Evolutionary conservation across 352 stramenopile species (phyloP).

Genomic region (Globisporangium paroecandrum): DNA sequence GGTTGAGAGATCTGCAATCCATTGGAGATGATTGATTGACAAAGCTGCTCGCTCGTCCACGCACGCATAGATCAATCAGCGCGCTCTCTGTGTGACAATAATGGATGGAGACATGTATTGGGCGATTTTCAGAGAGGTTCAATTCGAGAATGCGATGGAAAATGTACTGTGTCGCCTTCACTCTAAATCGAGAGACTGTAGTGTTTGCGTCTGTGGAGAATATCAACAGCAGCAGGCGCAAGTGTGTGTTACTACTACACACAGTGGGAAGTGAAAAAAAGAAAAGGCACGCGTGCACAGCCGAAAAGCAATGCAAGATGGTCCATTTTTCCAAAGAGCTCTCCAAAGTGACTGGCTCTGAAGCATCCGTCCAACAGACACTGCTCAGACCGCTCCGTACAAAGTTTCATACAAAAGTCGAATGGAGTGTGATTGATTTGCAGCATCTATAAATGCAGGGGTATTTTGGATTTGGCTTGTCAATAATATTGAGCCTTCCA

Average conservation of each 20-base stretch:
- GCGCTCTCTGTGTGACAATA: background rate
- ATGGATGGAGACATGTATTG: background rate
- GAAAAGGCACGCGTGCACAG: background rate
- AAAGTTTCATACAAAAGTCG: background rate
- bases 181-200: too few relatives aligned
- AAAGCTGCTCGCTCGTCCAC: too few relatives aligned
- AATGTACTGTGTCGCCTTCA: background rate
- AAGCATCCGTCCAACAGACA: background rate
- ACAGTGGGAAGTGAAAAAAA: background rate
- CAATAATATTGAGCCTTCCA: background rate
- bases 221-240: background rate
- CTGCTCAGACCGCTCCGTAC: background rate
- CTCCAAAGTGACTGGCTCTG: slow-evolving; percentile 3
- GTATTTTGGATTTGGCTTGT: background rate
- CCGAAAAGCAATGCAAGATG: background rate
- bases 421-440: background rate
- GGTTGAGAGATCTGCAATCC: too few relatives aligned
- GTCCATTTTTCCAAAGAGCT: background rate
- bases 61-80: background rate
- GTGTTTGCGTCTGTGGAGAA: background rate
- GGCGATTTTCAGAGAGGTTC: background rate
- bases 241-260: background rate
- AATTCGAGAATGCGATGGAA: background rate
- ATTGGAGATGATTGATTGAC: too few relatives aligned
- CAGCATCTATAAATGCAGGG: background rate